Evolutionary conservation across 2,329 filamentous ascomycete genomes (phyloP), one percentile per base, ranked within the genome.

Genomic region (Fusarium graminum): DNA sequence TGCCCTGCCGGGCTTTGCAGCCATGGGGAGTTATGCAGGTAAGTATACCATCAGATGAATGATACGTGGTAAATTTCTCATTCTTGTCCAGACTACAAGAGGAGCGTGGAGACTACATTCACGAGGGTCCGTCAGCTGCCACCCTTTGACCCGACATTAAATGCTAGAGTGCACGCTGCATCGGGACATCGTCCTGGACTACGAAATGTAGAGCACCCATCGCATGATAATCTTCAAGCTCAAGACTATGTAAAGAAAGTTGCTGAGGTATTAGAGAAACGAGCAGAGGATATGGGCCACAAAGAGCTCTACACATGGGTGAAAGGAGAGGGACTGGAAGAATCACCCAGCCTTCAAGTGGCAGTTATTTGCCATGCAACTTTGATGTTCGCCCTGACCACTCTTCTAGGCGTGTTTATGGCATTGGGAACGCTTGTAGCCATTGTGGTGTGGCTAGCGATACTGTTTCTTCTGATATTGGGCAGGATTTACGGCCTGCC

Each of bases 371-470:
- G 2, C 2, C 55, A 58, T 16, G 30, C 6, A 3, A 6, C 6
- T 7, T 1, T 17, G 6, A 58, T 56, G 51, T 22, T 41, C 3
- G 1, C 0, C 1, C 6, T 46, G 3, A 11, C 54, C 1, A 34
- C 40, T 3, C 0, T 26, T 1, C 4, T 44, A 0, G 49, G 49
- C 3, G 4, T 12, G 2, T 44, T 11, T 1, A 55, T 22, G 26
- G 49, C 53, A 9, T 4, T 30, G 0, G 26, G 16, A 7, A 2
- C 4, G 4, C 39, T 26, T 0, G 17, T 14, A 9, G 32, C 32
- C 7, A 19, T 6, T 16, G 3, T 11, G n/a, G n/a, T n/a, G n/a
- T n/a, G n/a, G n/a, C n/a, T 42, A 2, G 0, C 1, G 3, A 4
- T 52, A 22, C 6, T 42, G 2, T 1, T 28, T 6, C 0, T 3